Percentiles rank a stretch among this genome's conserved stretches.
Conservation (phyloP, 1,139 yeast species). For the Schizosaccharomyces versatilis region DNA sequence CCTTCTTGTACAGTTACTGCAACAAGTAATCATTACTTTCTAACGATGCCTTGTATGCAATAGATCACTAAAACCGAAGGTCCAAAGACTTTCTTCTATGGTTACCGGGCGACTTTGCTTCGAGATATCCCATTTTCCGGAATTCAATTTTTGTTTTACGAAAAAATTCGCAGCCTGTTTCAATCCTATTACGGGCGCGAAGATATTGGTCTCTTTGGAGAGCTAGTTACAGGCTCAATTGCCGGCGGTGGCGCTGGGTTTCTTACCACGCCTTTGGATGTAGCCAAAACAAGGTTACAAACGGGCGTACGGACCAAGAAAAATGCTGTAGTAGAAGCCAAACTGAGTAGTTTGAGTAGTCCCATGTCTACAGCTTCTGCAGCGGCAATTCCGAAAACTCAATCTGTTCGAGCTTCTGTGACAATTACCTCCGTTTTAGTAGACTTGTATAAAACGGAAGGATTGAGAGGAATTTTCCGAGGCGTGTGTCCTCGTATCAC, state of each 20-base stretch:
- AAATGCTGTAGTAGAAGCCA: neutral
- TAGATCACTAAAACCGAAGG: slow-evolving; percentile 48
- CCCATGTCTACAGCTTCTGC: too few relatives aligned
- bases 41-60: neutral
- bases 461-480: slow-evolving; percentile 56
- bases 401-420: neutral
- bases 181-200: slow-evolving; percentile 15
- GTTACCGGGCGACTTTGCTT: slow-evolving; percentile 77
- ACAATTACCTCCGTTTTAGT: slow-evolving; percentile 27
- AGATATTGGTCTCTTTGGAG: slow-evolving; percentile 34
- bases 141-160: slow-evolving; percentile 85
- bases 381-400: neutral
- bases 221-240: slow-evolving; percentile 70
- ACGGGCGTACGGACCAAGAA: slow-evolving; percentile 22
- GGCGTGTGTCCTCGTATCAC: slow-evolving; percentile 93
- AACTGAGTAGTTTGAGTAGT: neutral
- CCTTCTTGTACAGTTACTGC: neutral
- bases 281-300: slow-evolving; percentile 79
- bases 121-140: slow-evolving; percentile 92
- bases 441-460: slow-evolving; percentile 54
- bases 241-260: slow-evolving; percentile 94
- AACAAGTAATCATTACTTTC: neutral
- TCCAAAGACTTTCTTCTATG: slow-evolving; percentile 50
- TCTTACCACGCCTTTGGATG: slow-evolving; percentile 40
- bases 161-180: slow-evolving; percentile 28